phyloP scores from a whole-genome alignment of 2,329 filamentous ascomycete species.

The Pseudonectria buxi region DNA sequence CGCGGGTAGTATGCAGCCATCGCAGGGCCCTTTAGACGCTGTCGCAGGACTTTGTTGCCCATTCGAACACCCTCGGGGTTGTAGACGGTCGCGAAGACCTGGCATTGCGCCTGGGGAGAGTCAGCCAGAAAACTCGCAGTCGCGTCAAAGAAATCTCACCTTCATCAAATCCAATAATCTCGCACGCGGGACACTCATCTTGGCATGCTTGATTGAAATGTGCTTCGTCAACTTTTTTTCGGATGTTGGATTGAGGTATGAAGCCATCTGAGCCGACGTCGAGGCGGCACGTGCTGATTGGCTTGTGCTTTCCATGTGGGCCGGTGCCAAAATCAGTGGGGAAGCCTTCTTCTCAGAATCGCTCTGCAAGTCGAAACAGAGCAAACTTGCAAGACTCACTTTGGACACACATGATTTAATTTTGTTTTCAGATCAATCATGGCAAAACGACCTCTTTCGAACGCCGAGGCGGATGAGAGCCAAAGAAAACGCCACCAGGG shows the following conservation, averaged over 20 bases:
- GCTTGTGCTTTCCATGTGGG: slow-evolving; percentile 3
- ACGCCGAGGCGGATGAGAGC: slow-evolving; percentile 1
- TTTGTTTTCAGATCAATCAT: slow-evolving; percentile 3
- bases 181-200: slow-evolving; percentile 56
- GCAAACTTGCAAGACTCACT: no score
- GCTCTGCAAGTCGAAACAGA: no score
- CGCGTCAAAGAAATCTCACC: slow-evolving; percentile 39
- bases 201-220: slow-evolving; percentile 28
- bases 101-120: slow-evolving; percentile 67
- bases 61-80: slow-evolving; percentile 78
- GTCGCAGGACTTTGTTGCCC: slow-evolving; percentile 87
- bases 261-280: slow-evolving; percentile 13
- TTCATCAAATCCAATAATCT: slow-evolving; percentile 69
- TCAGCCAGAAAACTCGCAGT: slow-evolving; percentile 14
- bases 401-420: background rate
- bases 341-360: no score
- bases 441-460: slow-evolving; percentile 9
- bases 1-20: slow-evolving; percentile 85
- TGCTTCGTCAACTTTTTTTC: slow-evolving; percentile 19
- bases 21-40: slow-evolving; percentile 77
- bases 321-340: background rate
- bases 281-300: slow-evolving; percentile 16
- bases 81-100: slow-evolving; percentile 83
- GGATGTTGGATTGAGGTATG: slow-evolving; percentile 22
- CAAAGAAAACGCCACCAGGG: slow-evolving; percentile 15